Conservation (phyloP, 139 green algal genomes). For the Micromonas commoda region DNA sequence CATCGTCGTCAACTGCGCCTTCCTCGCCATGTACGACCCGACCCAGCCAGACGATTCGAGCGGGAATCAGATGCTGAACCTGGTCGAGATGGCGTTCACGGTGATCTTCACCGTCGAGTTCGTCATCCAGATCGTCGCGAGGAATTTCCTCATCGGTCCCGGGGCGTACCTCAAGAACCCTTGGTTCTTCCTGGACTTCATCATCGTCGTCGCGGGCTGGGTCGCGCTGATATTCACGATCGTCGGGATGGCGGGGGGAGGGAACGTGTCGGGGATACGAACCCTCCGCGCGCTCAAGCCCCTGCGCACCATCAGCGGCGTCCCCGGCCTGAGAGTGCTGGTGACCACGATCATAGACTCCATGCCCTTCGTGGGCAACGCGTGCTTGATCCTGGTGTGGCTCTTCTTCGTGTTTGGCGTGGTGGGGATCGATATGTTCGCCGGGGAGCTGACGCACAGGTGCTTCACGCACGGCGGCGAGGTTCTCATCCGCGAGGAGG, state of each 20-base stretch:
- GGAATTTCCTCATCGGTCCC: slow-evolving; percentile 22
- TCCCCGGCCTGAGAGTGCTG: slow-evolving; percentile 36
- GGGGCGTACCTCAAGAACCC: slow-evolving; percentile 35
- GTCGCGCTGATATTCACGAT: slow-evolving; percentile 3
- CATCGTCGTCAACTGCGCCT: slow-evolving; percentile 40
- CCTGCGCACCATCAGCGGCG: slow-evolving; percentile 26
- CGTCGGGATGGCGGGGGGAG: neutral
- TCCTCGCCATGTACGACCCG: slow-evolving; percentile 37
- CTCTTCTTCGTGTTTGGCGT: slow-evolving; percentile 45
- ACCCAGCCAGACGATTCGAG: slow-evolving; percentile 1
- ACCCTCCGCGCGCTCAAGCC: slow-evolving; percentile 18
- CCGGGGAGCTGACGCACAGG: slow-evolving; percentile 28
- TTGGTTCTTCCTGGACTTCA: slow-evolving; percentile 36
- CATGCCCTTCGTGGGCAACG: slow-evolving; percentile 39
- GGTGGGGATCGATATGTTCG: slow-evolving; percentile 48
- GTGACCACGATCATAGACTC: slow-evolving; percentile 39
- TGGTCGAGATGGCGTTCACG: slow-evolving; percentile 44
- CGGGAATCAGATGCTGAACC: slow-evolving; percentile 38
- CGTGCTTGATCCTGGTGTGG: slow-evolving; percentile 35
- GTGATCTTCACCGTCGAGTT: slow-evolving; percentile 42
- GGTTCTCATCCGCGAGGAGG: neutral
- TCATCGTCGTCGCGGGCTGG: slow-evolving; percentile 29
- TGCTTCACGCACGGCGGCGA: neutral
- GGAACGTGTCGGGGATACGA: slow-evolving; percentile 8
- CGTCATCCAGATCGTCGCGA: slow-evolving; percentile 38